Evolutionary conservation across 2,329 filamentous ascomycete genomes (phyloP), one percentile per base, ranked within the genome.

Genomic region (Penicillium palitans): DNA sequence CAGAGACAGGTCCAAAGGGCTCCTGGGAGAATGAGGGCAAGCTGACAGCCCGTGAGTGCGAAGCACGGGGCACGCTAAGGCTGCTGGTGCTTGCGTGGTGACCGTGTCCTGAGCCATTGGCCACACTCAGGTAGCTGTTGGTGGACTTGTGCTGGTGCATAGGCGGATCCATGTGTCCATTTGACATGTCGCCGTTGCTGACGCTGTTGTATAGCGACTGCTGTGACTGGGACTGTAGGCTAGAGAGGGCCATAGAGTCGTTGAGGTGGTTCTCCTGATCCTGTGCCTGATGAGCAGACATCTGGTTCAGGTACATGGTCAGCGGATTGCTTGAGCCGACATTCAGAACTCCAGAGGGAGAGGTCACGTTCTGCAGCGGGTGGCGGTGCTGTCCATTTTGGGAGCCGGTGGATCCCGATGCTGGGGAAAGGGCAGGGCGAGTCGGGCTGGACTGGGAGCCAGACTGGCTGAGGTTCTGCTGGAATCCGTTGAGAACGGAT

Each of bases 251-350:
- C 64, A 80, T 73, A 8, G 74, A 68, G 55, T 79, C 78, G 49
- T 68, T 74, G 49, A 81, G 65, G 4, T 74, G 76, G 51, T 76
- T 76, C 51, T 81, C 85, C 61, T 91, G 90, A 65, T 93, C 89
- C 63, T 90, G 88, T 17, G 85, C 84, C 65, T 74, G 77, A 66
- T 77, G 79, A 58, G 73, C 78, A 55, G 74, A 80, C 67, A 93
- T 85, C 71, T 96, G 91, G 76, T 88, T 93, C 59, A 97, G 83
- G 73, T 97, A 98, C 86, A 97, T 87, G 25, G 93, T 96, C 74
- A 98, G 77, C 0, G 93, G 93, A 75, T 97, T 97, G 80, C 87
- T 93, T 70, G 82, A 81, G 54, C 86, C 89, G 52, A 86, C 87
- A 74, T 93, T 95, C 74, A 96, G 86, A 58, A 96, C 85, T 21